Evolutionary conservation across 441 rosid species (phyloP).

Genomic region (Populus trichocarpa): DNA sequence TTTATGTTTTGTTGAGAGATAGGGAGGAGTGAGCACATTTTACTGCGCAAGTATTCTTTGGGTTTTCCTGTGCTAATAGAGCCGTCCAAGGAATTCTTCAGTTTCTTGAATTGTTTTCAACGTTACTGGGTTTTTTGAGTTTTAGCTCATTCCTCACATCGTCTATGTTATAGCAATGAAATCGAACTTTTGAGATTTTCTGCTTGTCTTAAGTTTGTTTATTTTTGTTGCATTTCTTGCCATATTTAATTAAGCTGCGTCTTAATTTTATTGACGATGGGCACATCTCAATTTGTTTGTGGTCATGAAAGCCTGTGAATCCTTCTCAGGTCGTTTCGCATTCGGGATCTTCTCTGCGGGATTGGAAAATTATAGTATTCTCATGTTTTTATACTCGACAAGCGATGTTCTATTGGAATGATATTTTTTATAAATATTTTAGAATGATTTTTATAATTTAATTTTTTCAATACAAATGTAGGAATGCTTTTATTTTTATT

Average conservation of each 20-base stretch:
- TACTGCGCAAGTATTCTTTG: slow-evolving; percentile 26
- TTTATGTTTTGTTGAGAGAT: slow-evolving; percentile 13
- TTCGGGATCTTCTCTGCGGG: background rate
- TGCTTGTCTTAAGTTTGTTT: background rate
- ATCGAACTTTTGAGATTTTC: background rate
- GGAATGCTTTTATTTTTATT: no score
- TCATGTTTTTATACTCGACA: background rate
- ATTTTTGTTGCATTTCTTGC: background rate
- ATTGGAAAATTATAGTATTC: background rate
- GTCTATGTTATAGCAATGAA: slow-evolving; percentile 3
- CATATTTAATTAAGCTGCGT: background rate
- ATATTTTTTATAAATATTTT: no score
- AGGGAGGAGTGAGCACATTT: slow-evolving; percentile 15
- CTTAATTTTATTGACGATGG: no score
- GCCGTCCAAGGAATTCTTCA: slow-evolving; percentile 57
- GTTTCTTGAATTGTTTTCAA: background rate
- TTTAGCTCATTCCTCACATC: slow-evolving; percentile 7
- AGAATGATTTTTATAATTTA: no score
- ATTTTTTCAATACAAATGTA: no score
- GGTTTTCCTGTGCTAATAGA: slow-evolving; percentile 67
- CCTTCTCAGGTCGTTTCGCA: background rate
- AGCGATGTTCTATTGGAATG: background rate
- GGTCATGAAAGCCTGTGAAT: background rate
- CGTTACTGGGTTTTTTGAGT: background rate
- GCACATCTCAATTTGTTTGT: background rate